Evolutionary conservation across 257 asterid species (phyloP).

Genomic region (Coffea eugenioides): DNA sequence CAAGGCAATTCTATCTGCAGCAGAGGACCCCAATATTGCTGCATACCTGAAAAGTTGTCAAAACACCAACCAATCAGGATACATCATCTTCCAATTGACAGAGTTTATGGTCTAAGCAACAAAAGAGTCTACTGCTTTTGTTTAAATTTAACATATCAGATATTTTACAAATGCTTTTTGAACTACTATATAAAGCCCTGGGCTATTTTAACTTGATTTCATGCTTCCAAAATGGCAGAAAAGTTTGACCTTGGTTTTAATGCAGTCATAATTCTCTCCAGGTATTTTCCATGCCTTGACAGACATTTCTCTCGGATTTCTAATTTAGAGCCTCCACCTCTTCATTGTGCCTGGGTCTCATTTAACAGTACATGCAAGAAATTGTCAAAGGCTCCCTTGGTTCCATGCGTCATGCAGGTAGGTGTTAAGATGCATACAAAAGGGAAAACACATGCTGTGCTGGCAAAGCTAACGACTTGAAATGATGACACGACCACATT

Average conservation of each 20-base stretch:
- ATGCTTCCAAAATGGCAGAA: not conserved
- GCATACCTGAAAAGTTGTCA: constrained; percentile 66
- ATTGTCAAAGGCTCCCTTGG: not conserved
- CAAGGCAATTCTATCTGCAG: constrained; percentile 58
- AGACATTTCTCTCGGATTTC: not conserved
- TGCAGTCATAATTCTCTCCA: not conserved
- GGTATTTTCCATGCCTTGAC: constrained; percentile 1
- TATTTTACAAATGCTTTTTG: not conserved
- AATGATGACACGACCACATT: not conserved
- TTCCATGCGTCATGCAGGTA: not conserved
- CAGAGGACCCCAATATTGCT: constrained; percentile 92
- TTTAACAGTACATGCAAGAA: not conserved
- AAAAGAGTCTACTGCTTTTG: not conserved
- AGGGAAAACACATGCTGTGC: not conserved
- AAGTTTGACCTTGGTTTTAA: not conserved
- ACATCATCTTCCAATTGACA: constrained; percentile 15
- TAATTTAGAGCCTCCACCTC: not conserved
- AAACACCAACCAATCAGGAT: constrained; percentile 19
- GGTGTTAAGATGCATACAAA: not conserved
- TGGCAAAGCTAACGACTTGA: not conserved
- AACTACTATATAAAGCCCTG: not conserved
- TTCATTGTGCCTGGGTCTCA: not conserved
- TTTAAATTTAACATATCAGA: not conserved
- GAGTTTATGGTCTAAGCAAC: not conserved
- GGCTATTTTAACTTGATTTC: not conserved